Evolutionary conservation across 1,284 basidiomycete genomes (phyloP).

Genomic region (Boletus mariae): DNA sequence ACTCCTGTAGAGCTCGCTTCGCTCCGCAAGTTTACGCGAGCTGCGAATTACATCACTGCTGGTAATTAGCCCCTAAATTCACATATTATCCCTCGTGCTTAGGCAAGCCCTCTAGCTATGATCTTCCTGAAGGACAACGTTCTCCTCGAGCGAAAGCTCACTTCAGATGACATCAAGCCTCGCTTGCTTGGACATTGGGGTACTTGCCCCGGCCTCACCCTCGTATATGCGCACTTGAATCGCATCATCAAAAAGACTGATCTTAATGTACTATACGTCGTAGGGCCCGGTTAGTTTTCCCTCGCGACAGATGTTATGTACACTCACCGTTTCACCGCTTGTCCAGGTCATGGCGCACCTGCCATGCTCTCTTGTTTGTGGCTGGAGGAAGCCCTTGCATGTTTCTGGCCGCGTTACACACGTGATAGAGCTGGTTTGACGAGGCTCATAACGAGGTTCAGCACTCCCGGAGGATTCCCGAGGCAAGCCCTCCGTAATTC

Average conservation of each 20-base stretch:
- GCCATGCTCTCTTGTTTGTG: constrained; percentile 77
- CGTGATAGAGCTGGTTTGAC: constrained; percentile 62
- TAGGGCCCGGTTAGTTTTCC: constrained; percentile 52
- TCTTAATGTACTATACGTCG: constrained; percentile 65
- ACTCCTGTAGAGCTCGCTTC: constrained; percentile 46
- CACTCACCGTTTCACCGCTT: neutral
- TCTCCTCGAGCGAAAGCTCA: constrained; percentile 60
- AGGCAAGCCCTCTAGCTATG: constrained; percentile 48
- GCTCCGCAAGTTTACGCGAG: constrained; percentile 52
- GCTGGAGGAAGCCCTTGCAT: constrained; percentile 75
- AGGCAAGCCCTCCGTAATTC: constrained; percentile 36
- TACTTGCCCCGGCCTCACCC: constrained; percentile 72
- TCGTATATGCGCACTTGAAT: constrained; percentile 81
- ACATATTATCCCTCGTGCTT: neutral
- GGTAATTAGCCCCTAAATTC: constrained; percentile 34
- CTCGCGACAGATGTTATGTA: neutral
- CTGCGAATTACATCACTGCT: constrained; percentile 64
- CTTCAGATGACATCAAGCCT: constrained; percentile 67
- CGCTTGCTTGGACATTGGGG: constrained; percentile 79
- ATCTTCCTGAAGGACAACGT: constrained; percentile 78
- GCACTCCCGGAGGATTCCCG: constrained; percentile 63
- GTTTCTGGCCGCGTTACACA: constrained; percentile 71
- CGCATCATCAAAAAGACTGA: constrained; percentile 64
- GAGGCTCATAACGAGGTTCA: constrained; percentile 63
- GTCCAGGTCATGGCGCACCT: constrained; percentile 73